A percentile compares a stretch with the other conserved stretches of the same genome.
Evolutionary conservation across 495 filamentous ascomycete genomes (phyloP).

Genomic region (Aspergillus wentii): DNA sequence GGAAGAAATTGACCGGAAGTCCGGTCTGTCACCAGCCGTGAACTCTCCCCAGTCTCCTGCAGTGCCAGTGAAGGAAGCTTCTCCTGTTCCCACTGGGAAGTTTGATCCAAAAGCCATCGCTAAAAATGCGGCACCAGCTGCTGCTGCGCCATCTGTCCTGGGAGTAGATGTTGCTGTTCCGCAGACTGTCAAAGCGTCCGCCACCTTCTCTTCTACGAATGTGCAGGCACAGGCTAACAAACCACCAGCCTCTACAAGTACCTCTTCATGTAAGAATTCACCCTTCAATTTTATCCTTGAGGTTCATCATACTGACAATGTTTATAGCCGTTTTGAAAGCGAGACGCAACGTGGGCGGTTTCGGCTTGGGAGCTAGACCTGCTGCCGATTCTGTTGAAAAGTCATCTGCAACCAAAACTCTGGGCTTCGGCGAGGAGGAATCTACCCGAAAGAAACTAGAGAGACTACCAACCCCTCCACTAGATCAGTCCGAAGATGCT

Average conservation of each 20-base stretch:
- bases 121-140: slow-evolving; percentile 56
- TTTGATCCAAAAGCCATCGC: slow-evolving; percentile 87
- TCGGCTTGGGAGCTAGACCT: slow-evolving; percentile 70
- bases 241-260: slow-evolving; percentile 41
- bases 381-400: slow-evolving; percentile 62
- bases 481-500: slow-evolving; percentile 55
- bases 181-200: slow-evolving; percentile 47
- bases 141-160: slow-evolving; percentile 43
- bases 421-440: slow-evolving; percentile 87
- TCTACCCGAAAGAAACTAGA: slow-evolving; percentile 79
- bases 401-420: slow-evolving; percentile 59
- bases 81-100: slow-evolving; percentile 66
- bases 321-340: slow-evolving; percentile 43
- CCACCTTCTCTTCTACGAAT: slow-evolving; percentile 35
- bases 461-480: slow-evolving; percentile 72
- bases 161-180: slow-evolving; percentile 61
- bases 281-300: slow-evolving; percentile 5
- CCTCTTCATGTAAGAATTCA: slow-evolving; percentile 30
- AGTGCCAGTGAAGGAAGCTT: slow-evolving; percentile 29
- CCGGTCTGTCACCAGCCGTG: slow-evolving; percentile 47
- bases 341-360: slow-evolving; percentile 71
- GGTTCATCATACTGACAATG: slow-evolving; percentile 8
- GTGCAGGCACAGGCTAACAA: slow-evolving; percentile 49
- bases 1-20: slow-evolving; percentile 72
- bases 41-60: slow-evolving; percentile 56